Conservation (phyloP, 225 moss, liverwort and hornwort species). For the Physcomitrellopsis africana region DNA sequence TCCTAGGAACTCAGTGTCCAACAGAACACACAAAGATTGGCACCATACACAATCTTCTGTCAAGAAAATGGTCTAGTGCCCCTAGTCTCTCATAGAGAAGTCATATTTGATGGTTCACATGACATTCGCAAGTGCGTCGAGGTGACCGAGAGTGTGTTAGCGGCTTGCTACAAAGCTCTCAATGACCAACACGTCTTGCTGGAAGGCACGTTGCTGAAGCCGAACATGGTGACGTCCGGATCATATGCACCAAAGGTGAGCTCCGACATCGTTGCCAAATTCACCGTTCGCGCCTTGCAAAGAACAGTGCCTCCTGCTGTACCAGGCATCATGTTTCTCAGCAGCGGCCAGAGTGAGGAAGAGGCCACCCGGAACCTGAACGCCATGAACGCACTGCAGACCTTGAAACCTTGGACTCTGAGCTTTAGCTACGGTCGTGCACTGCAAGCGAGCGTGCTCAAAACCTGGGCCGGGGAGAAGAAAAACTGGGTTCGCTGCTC, state of each 20-base stretch:
- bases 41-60: conserved; percentile 55
- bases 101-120: conserved; percentile 49
- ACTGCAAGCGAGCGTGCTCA: conserved; percentile 56
- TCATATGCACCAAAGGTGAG: conserved; percentile 60
- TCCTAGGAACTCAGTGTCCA: conserved; percentile 58
- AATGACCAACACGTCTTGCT: conserved; percentile 60
- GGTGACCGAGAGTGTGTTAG: conserved; percentile 56
- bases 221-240: conserved; percentile 66
- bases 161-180: conserved; percentile 58
- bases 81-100: too few relatives aligned
- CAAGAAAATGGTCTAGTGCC: conserved; percentile 61
- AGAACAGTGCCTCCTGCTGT: conserved; percentile 59
- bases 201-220: conserved; percentile 57
- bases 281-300: conserved; percentile 56
- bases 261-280: conserved; percentile 62
- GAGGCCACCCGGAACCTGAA: conserved; percentile 59
- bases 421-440: conserved; percentile 64
- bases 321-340: conserved; percentile 50
- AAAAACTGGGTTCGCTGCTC: conserved; percentile 57
- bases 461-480: conserved; percentile 62
- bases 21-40: conserved; percentile 57
- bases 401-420: conserved; percentile 61
- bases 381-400: conserved; percentile 59
- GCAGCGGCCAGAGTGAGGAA: conserved; percentile 60
- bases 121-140: conserved; percentile 65